These are phyloP conservation scores for Fusarium ambrosium DNA, from an alignment of 2,329 filamentous ascomycete species.

Conservation along the genomic window DNA sequence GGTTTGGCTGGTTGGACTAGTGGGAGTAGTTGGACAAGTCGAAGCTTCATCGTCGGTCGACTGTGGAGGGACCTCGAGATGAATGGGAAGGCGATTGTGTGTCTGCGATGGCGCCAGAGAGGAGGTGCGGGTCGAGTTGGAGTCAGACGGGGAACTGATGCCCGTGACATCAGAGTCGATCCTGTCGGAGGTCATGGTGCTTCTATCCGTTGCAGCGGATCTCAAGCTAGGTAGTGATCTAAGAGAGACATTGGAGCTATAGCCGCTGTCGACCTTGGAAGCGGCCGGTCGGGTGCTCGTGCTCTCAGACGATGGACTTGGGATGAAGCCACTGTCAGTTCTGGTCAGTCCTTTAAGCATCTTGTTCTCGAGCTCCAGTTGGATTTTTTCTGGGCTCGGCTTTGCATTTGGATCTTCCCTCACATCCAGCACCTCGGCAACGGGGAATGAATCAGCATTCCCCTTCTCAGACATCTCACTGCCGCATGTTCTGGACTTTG, in stretches of 20 bases:
- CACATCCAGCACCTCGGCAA: constrained; percentile 54
- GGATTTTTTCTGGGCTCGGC: constrained; percentile 41
- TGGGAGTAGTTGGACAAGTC: constrained; percentile 35
- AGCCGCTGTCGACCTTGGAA: constrained; percentile 72
- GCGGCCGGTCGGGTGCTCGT: constrained; percentile 59
- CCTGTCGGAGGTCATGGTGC: constrained; percentile 38
- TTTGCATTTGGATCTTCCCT: constrained; percentile 62
- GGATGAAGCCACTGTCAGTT: constrained; percentile 64
- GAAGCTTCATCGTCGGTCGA: constrained; percentile 34
- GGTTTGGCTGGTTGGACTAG: constrained; percentile 23
- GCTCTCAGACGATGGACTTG: constrained; percentile 59
- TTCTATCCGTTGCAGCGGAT: constrained; percentile 37
- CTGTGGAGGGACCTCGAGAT: constrained; percentile 34
- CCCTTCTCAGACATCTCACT: constrained; percentile 37
- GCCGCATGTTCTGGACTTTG: constrained; percentile 35
- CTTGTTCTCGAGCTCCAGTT: constrained; percentile 40
- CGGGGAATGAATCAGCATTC: constrained; percentile 52
- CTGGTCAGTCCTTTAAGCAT: constrained; percentile 43
- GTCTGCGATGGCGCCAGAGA: constrained; percentile 36
- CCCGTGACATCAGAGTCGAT: constrained; percentile 22
- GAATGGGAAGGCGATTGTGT: constrained; percentile 31
- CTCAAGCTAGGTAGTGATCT: constrained; percentile 61
- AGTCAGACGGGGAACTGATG: constrained; percentile 32
- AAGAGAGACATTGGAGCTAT: constrained; percentile 71
- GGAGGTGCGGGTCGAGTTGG: constrained; percentile 37